Evolutionary conservation across 2,329 filamentous ascomycete genomes (phyloP), one percentile per base, ranked within the genome.

Genomic region (Fusarium buharicum): DNA sequence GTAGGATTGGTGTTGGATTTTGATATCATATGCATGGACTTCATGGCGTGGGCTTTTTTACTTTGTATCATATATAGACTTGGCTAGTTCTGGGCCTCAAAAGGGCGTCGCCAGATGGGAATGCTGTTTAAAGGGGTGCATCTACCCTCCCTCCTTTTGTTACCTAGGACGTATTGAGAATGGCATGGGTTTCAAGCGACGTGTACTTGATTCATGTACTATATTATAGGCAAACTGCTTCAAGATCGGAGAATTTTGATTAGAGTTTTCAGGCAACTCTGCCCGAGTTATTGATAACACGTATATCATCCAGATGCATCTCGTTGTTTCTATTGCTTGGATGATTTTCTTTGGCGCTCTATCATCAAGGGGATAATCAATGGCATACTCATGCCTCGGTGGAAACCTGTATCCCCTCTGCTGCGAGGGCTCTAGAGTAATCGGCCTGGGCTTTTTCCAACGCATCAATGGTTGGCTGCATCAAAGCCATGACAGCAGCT

Each of bases 401-500:
- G 24, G 80, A 82, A 11, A 76, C 70, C 55, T 81, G 77, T 12
- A 84, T 75, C 0, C 80, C 80, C 68, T 86, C 87, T 55, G 91
- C 89, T 33, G 86, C 86, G 55, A 93, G 79, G 12, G 89, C 91
- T 68, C 83, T 86, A 64, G 86, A 81, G 72, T 95, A 97, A 70
- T 89, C 86, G n/a, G 77, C 81, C 62, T 86, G 81, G 6, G 93
- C 93, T 66, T 84, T 85, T 55, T 86, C 82, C 58, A 97, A 77
- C 12, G 92, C 89, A 67, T 84, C 82, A 11, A 90, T 79, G 5
- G 91, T 90, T 5, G 92, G 91, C 54, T 85, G 85, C 75, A 97
- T 86, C 68, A 98, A 82, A 65, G 88, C 86, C 66, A 88, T 82
- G 4, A 97, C 92, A 3, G 89, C 90, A 62, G 87, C 86, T 62